A percentile compares a stretch with the other conserved stretches of the same genome.
These are phyloP conservation scores for Monascus ruber DNA, from an alignment of 2,329 filamentous ascomycete genomes.

Conservation along the genomic window DNA sequence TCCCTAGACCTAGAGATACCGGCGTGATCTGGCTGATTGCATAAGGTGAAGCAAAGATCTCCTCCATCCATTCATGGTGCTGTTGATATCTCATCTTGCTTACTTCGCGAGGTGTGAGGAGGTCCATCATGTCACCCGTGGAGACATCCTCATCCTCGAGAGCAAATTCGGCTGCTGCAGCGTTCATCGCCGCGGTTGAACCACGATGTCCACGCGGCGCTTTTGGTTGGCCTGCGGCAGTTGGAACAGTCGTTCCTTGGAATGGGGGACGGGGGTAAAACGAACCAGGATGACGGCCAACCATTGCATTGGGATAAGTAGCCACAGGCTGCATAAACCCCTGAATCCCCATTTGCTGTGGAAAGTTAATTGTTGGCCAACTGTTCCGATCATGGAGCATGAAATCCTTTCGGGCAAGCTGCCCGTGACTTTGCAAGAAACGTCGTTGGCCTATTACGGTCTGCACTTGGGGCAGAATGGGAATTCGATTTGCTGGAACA, in stretches of 20 bases:
- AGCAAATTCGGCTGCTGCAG: slow-evolving; percentile 33
- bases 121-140: slow-evolving; percentile 79
- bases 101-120: slow-evolving; percentile 79
- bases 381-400: slow-evolving; percentile 82
- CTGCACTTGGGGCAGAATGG: slow-evolving; percentile 30
- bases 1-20: slow-evolving; percentile 73
- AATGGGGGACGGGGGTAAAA: slow-evolving; percentile 21
- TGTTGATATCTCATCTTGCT: slow-evolving; percentile 79
- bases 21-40: slow-evolving; percentile 74
- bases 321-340: slow-evolving; percentile 40
- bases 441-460: slow-evolving; percentile 37
- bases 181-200: slow-evolving; percentile 24
- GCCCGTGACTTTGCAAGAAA: slow-evolving; percentile 60
- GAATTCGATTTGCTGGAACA: slow-evolving; percentile 53
- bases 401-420: slow-evolving; percentile 82
- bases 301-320: slow-evolving; percentile 27
- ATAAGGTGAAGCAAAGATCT: slow-evolving; percentile 85
- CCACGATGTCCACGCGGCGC: slow-evolving; percentile 34
- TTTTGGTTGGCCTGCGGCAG: slow-evolving; percentile 18
- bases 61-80: slow-evolving; percentile 99
- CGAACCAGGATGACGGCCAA: slow-evolving; percentile 21
- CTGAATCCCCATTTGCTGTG: slow-evolving; percentile 41
- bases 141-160: slow-evolving; percentile 84
- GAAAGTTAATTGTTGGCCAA: slow-evolving; percentile 76
- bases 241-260: slow-evolving; percentile 14